Conservation (phyloP, 768 basidiomycete species). For the Rhizopogon vinicolor region DNA sequence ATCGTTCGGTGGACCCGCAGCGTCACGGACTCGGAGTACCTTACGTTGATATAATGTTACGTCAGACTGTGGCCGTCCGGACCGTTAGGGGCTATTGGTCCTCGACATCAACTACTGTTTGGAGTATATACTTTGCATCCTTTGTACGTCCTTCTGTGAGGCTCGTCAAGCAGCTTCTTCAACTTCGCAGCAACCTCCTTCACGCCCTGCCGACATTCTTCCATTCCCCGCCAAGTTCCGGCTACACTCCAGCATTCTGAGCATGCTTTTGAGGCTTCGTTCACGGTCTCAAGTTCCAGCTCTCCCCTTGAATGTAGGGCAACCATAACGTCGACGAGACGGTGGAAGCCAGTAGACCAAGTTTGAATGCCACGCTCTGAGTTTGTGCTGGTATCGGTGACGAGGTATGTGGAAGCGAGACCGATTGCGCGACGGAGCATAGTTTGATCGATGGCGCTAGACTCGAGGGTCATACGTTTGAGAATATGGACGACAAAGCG, state of each 20-base stretch:
- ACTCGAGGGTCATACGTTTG: conserved; percentile 42
- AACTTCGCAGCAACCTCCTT: conserved; percentile 57
- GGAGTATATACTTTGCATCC: conserved; percentile 29
- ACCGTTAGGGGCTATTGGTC: conserved; percentile 2
- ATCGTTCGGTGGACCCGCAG: background rate
- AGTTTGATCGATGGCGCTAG: conserved; percentile 52
- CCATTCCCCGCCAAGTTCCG: conserved; percentile 63
- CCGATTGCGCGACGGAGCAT: conserved; percentile 59
- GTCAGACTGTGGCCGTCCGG: background rate
- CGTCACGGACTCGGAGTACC: background rate
- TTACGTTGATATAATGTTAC: background rate
- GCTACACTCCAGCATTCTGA: conserved; percentile 80
- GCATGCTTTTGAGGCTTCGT: conserved; percentile 54
- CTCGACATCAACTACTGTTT: conserved; percentile 11
- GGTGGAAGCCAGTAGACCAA: conserved; percentile 66
- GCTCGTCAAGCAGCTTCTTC: conserved; percentile 39
- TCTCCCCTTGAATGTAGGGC: conserved; percentile 65
- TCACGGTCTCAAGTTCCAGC: conserved; percentile 73
- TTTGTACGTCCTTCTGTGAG: conserved; percentile 25
- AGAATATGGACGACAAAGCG: conserved; percentile 55
- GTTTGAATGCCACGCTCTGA: conserved; percentile 49
- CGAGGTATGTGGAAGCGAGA: conserved; percentile 73
- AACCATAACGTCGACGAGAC: conserved; percentile 67
- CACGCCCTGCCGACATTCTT: conserved; percentile 59
- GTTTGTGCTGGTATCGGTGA: conserved; percentile 68